These are phyloP conservation scores for Aquilaria sinensis DNA, from an alignment of 345 rosid species.

Conservation along the genomic window DNA sequence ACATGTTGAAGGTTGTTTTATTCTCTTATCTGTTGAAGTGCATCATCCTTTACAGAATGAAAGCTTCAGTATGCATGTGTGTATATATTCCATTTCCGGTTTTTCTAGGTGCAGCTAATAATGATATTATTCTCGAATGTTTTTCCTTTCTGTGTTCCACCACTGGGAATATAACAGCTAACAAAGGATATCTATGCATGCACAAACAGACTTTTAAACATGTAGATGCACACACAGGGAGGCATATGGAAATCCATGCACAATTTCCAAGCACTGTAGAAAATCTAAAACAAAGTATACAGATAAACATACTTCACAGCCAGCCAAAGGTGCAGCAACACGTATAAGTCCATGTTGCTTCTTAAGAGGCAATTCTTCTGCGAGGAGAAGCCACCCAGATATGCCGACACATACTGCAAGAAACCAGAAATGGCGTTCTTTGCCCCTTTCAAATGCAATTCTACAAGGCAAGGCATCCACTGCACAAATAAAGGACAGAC, in stretches of 20 bases:
- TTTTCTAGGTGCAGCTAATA: too few relatives aligned
- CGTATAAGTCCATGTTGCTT: conserved; percentile 63
- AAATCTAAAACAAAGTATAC: conserved; percentile 4
- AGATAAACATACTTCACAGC: conserved; percentile 57
- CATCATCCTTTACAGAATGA: too few relatives aligned
- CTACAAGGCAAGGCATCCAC: conserved; percentile 87
- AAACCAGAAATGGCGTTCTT: conserved; percentile 72
- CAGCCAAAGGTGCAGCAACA: conserved; percentile 80
- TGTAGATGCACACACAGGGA: neutral
- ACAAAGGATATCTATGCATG: neutral
- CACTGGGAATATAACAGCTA: too few relatives aligned
- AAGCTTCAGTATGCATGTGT: too few relatives aligned
- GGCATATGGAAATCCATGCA: neutral
- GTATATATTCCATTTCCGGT: too few relatives aligned
- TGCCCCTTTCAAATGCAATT: conserved; percentile 94
- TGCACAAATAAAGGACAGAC: conserved; percentile 38
- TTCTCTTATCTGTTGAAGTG: too few relatives aligned
- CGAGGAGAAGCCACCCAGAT: conserved; percentile 85
- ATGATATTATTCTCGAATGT: too few relatives aligned
- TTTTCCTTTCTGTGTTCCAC: too few relatives aligned
- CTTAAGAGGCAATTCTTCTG: conserved; percentile 67
- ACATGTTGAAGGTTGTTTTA: too few relatives aligned
- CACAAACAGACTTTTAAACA: neutral
- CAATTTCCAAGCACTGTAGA: neutral
- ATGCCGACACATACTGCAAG: conserved; percentile 61